phyloP scores from a whole-genome alignment of 345 rosid genomes.

The Linum lewisii region DNA sequence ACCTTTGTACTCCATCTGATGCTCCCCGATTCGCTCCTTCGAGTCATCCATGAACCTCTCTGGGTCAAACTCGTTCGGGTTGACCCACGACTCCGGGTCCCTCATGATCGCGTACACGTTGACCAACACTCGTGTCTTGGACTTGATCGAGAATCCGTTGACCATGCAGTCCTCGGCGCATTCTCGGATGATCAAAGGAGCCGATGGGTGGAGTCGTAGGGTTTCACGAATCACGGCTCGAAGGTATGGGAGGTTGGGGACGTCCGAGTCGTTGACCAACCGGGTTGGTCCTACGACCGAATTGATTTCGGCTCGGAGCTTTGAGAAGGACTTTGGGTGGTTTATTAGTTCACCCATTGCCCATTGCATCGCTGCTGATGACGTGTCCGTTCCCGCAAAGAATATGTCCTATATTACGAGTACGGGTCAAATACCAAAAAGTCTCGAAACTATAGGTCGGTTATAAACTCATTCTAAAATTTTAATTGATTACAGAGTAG shows the following conservation, averaged over 20 bases:
- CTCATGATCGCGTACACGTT: conserved; percentile 39
- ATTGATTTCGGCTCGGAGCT: conserved; percentile 33
- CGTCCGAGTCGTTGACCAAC: conserved; percentile 33
- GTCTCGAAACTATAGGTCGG: too few species aligned
- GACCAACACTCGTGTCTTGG: conserved; percentile 32
- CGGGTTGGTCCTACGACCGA: conserved; percentile 20
- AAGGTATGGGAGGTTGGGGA: conserved; percentile 36
- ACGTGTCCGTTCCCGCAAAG: conserved; percentile 38
- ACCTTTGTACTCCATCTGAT: conserved; percentile 49
- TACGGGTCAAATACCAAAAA: too few species aligned
- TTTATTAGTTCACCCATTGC: conserved; percentile 45
- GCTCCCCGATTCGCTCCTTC: conserved; percentile 29
- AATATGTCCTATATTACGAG: neutral
- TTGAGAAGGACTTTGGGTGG: conserved; percentile 22
- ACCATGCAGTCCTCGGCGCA: conserved; percentile 35
- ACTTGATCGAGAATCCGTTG: conserved; percentile 24
- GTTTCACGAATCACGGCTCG: conserved; percentile 34
- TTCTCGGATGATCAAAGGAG: conserved; percentile 43
- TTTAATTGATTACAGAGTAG: too few species aligned
- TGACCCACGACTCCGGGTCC: conserved; percentile 32
- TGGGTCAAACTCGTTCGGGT: conserved; percentile 31
- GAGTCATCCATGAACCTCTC: conserved; percentile 26
- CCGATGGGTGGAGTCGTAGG: conserved; percentile 41
- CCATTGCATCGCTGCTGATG: conserved; percentile 43
- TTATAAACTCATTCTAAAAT: too few species aligned